Conservation (phyloP, 2,329 filamentous ascomycete genomes). For the Pleoardoris graminearum region DNA sequence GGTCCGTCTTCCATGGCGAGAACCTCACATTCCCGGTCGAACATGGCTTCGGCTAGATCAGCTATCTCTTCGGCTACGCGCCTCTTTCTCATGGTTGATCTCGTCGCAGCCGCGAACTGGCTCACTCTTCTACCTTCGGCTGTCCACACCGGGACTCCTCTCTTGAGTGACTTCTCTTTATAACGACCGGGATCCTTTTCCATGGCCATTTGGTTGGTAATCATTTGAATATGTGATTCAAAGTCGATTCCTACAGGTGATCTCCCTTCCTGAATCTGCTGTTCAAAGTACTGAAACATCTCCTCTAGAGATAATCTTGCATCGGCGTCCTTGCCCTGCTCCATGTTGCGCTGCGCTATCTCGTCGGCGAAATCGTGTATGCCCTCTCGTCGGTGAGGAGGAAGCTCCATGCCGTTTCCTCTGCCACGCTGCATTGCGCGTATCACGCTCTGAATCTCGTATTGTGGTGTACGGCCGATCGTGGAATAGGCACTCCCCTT, state of each 20-base stretch:
- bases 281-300: conserved; percentile 26
- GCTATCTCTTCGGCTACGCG: conserved; percentile 19
- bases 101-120: conserved; percentile 6
- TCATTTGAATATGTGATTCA: neutral
- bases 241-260: conserved; percentile 23
- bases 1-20: conserved; percentile 24
- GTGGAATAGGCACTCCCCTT: conserved; percentile 19
- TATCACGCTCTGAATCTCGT: conserved; percentile 34
- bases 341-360: conserved; percentile 19
- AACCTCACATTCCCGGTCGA: conserved; percentile 33
- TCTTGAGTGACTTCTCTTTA: neutral
- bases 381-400: conserved; percentile 29
- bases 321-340: conserved; percentile 17
- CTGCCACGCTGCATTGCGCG: conserved; percentile 26
- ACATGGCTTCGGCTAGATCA: conserved; percentile 32
- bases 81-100: neutral
- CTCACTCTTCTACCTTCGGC: conserved; percentile 6
- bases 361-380: conserved; percentile 35
- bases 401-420: conserved; percentile 28
- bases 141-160: neutral
- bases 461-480: conserved; percentile 31
- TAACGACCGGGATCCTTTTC: conserved; percentile 4
- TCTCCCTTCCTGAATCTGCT: conserved; percentile 26
- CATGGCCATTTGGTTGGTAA: conserved; percentile 7
- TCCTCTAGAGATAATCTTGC: conserved; percentile 14